These are phyloP conservation scores for Wickerhamiella lipophila DNA, from an alignment of 805 yeast species.

Conservation along the genomic window DNA sequence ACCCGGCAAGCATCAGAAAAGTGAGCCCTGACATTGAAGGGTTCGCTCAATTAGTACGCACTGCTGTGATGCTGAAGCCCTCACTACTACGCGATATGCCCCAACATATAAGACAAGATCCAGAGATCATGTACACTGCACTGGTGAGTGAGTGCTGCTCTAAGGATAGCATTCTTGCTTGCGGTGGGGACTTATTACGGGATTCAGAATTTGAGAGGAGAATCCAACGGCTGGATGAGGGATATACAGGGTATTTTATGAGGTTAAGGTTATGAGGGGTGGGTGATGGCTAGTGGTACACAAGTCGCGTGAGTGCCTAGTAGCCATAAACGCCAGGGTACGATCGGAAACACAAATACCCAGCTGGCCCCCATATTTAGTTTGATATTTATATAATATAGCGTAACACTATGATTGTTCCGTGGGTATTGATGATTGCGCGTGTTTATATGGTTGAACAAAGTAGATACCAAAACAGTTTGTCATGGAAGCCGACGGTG, in stretches of 20 bases:
- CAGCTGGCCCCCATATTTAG: too few relatives aligned
- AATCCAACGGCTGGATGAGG: neutral
- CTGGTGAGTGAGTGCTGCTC: neutral
- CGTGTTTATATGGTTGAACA: neutral
- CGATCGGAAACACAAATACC: too few relatives aligned
- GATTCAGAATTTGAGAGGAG: neutral
- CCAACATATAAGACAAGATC: neutral
- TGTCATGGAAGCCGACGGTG: constrained; percentile 10
- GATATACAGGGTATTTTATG: neutral
- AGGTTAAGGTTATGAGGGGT: neutral
- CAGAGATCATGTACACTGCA: neutral
- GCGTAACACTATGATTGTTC: too few relatives aligned
- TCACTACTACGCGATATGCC: neutral
- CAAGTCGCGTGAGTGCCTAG: too few relatives aligned
- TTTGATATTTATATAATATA: too few relatives aligned
- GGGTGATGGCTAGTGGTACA: neutral
- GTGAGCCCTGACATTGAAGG: neutral
- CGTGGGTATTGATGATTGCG: too few relatives aligned
- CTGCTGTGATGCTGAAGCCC: neutral
- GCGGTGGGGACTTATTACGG: neutral
- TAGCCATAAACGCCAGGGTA: too few relatives aligned
- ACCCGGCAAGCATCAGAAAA: constrained; percentile 5
- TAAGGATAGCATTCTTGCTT: neutral
- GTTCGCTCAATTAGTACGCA: neutral
- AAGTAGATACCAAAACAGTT: neutral